These are phyloP conservation scores for Clonostachys rhizophaga DNA, from an alignment of 2,329 filamentous ascomycete species.

Conservation along the genomic window DNA sequence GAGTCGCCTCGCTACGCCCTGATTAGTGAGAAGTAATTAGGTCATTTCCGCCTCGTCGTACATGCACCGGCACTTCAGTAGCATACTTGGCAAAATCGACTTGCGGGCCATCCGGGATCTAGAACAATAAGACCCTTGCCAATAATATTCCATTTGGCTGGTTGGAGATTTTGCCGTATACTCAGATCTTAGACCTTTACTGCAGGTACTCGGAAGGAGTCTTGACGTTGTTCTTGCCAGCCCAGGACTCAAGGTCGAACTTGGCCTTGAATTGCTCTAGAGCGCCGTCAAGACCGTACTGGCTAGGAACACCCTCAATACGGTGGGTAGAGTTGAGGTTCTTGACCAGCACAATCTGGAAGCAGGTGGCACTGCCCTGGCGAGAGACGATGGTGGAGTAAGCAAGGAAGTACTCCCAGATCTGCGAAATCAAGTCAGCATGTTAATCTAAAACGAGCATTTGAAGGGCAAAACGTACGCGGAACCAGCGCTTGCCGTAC, in stretches of 20 bases:
- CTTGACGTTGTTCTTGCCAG: slow-evolving; percentile 26
- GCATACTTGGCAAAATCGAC: too few relatives aligned
- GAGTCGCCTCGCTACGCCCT: too few relatives aligned
- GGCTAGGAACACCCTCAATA: slow-evolving; percentile 65
- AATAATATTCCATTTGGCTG: too few relatives aligned
- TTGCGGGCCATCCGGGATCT: too few relatives aligned
- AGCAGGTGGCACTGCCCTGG: slow-evolving; percentile 81
- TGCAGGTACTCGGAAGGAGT: slow-evolving; percentile 19
- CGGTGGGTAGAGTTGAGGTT: slow-evolving; percentile 86
- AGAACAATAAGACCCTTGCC: too few relatives aligned
- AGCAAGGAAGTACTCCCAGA: slow-evolving; percentile 89
- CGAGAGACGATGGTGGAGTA: slow-evolving; percentile 80
- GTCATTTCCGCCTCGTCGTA: too few relatives aligned
- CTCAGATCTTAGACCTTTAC: neutral
- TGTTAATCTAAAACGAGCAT: neutral
- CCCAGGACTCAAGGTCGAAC: slow-evolving; percentile 25
- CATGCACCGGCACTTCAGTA: too few relatives aligned
- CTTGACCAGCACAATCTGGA: slow-evolving; percentile 82
- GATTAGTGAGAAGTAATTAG: too few relatives aligned
- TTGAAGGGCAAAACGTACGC: slow-evolving; percentile 50
- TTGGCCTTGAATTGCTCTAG: slow-evolving; percentile 22
- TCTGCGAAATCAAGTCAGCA: slow-evolving; percentile 40
- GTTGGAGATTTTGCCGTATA: too few relatives aligned
- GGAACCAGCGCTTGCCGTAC: slow-evolving; percentile 94
- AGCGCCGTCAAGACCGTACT: slow-evolving; percentile 66